Evolutionary conservation across 2,329 filamentous ascomycete genomes (phyloP), one percentile per base, ranked within the genome.

Genomic region (Leptosphaerulina australis): DNA sequence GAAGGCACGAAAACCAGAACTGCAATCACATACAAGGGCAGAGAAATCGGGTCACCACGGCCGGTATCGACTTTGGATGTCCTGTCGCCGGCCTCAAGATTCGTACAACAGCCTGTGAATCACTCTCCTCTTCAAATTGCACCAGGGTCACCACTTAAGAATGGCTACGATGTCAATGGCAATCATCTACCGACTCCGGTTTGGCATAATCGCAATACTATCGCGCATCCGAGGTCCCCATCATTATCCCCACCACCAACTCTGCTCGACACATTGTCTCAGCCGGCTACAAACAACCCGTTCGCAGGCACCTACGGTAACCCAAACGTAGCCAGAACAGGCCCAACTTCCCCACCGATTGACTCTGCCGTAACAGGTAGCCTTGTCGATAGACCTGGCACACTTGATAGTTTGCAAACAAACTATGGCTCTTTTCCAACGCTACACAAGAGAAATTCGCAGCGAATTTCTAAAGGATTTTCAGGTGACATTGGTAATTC

Each of bases 291-390:
- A 7, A 38, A 12, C 14, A 50, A 44, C 3, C 39, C 38, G 4
- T 39, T 38, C n/a, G 39, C 34, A 8, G 21, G 22, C 2, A 41
- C 38, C 28, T 44, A 50, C 11, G 46, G 46, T 4, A 44, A 50
- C 5, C 46, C 28, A 12, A 11, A 38, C 14, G n/a, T 25, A 4
- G 4, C 7, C 28, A 50, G 28, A 18, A 22, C 28, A 22, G 26
- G 26, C 10, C 39, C 22, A 20, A 1, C 6, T 5, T 21, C 18
- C 12, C 17, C 10, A 8, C 28, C 38, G n/a, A 9, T 50, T 14
- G 34, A 38, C n/a, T 38, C 33, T 10, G 39, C 21, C 2, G 9
- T 18, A 14, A 39, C 39, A 15, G 33, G 39, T 7, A 44, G 39
- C 11, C 33, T 50, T 3, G 17, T 39, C 18, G 17, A 43, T 11